Conservation (phyloP, 805 yeast genomes). For the Naumovozyma baii region DNA sequence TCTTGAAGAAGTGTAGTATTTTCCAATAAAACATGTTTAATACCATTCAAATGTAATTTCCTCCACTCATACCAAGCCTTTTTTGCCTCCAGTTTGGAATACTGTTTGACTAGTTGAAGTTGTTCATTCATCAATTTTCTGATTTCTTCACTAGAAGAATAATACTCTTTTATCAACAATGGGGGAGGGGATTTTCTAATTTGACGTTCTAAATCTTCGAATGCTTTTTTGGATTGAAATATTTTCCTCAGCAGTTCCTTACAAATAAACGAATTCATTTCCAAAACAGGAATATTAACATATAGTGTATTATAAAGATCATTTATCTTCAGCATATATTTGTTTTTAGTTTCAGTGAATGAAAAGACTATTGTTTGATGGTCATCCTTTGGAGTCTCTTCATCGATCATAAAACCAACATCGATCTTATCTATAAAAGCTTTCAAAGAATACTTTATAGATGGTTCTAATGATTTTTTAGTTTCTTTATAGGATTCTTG, state of each 20-base stretch:
- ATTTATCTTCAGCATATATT: slow-evolving; percentile 6
- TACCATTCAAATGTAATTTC: slow-evolving; percentile 38
- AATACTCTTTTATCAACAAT: slow-evolving; percentile 39
- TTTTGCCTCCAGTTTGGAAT: slow-evolving; percentile 43
- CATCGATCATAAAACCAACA: slow-evolving; percentile 13
- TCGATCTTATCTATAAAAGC: slow-evolving; percentile 15
- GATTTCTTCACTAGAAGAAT: slow-evolving; percentile 32
- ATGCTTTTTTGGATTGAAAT: slow-evolving; percentile 38
- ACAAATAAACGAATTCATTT: slow-evolving; percentile 45
- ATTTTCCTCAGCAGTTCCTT: slow-evolving; percentile 45
- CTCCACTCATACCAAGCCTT: slow-evolving; percentile 60
- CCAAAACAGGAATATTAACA: slow-evolving; percentile 26
- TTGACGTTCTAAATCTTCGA: slow-evolving; percentile 40
- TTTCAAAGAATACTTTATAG: slow-evolving; percentile 8
- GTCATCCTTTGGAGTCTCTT: slow-evolving; percentile 7
- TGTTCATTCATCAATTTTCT: slow-evolving; percentile 38
- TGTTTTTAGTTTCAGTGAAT: slow-evolving; percentile 1
- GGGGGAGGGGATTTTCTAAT: slow-evolving; percentile 46
- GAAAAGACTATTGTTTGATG: slow-evolving; percentile 7
- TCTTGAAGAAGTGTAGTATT: slow-evolving; percentile 18
- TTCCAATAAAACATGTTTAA: slow-evolving; percentile 29
- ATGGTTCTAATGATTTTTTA: not conserved
- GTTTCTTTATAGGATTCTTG: not conserved
- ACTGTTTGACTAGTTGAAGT: slow-evolving; percentile 41
- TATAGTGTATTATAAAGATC: slow-evolving; percentile 15